These are phyloP conservation scores for Vaccinium corymbosum DNA, from an alignment of 148 eudicot species.

Conservation along the genomic window DNA sequence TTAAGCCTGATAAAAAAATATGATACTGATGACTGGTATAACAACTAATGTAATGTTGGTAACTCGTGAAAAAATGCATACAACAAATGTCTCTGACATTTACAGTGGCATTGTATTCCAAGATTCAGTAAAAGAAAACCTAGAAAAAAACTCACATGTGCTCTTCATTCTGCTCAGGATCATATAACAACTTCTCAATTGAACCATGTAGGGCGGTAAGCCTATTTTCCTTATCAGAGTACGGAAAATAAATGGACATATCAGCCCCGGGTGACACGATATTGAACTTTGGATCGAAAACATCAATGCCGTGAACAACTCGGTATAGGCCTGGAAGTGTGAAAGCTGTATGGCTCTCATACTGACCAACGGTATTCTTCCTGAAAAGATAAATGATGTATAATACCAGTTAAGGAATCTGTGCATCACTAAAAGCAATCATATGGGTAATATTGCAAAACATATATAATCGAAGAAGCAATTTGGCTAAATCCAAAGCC, in stretches of 20 bases:
- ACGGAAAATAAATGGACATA: conserved; percentile 76
- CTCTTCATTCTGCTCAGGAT: conserved; percentile 73
- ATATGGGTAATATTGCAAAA: neutral
- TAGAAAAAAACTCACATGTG: conserved; percentile 57
- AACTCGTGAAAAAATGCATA: neutral
- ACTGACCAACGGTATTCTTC: conserved; percentile 92
- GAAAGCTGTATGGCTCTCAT: conserved; percentile 91
- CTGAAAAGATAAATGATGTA: conserved; percentile 34
- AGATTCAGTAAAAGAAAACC: neutral
- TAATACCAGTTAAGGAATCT: neutral
- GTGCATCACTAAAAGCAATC: neutral
- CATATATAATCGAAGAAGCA: neutral
- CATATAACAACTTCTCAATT: conserved; percentile 71
- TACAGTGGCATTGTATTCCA: neutral
- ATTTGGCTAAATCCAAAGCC: no score
- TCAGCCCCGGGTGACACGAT: conserved; percentile 98
- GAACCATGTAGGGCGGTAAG: conserved; percentile 66
- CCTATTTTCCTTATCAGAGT: conserved; percentile 60
- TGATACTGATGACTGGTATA: neutral
- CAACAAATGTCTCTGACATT: neutral
- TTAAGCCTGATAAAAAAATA: neutral
- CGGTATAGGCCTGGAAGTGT: conserved; percentile 87
- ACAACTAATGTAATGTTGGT: neutral
- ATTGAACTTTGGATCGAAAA: conserved; percentile 96
- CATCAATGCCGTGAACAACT: conserved; percentile 95